Percentiles rank a stretch among this genome's conserved stretches.
Conservation (phyloP, 2,329 filamentous ascomycete species). For the Hymenoscyphus occultus region DNA sequence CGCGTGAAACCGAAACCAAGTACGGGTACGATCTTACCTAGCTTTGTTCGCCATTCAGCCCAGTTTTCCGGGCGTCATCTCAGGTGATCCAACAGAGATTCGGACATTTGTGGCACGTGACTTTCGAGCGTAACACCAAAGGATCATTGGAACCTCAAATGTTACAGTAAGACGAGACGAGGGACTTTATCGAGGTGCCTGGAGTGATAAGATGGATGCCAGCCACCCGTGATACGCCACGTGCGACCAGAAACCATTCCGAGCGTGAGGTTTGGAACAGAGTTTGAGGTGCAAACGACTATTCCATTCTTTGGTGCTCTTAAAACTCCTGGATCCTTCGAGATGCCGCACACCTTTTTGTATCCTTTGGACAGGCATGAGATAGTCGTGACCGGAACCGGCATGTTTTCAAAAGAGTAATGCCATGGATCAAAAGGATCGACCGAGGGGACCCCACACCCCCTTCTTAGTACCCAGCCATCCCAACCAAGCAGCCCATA, state of each 20-base stretch:
- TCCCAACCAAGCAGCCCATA: neutral
- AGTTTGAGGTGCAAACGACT: neutral
- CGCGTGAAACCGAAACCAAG: neutral
- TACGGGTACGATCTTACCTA: neutral
- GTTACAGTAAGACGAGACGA: slow-evolving; percentile 4
- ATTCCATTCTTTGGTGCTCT: neutral
- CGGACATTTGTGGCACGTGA: slow-evolving; percentile 4
- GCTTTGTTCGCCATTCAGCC: neutral
- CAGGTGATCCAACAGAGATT: neutral
- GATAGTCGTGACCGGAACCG: too few relatives aligned
- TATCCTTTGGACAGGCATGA: neutral
- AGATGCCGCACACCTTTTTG: neutral
- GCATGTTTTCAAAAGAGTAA: too few relatives aligned
- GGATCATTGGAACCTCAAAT: neutral
- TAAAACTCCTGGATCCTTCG: neutral
- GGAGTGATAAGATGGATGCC: slow-evolving; percentile 1
- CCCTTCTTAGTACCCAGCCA: neutral
- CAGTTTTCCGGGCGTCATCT: neutral
- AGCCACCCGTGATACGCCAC: neutral
- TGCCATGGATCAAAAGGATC: neutral
- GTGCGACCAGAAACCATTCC: neutral
- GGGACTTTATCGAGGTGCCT: neutral
- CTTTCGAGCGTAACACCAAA: neutral
- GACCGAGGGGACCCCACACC: neutral
- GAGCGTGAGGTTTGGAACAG: neutral